Base-by-base conservation (phyloP, 768 basidiomycete species). In the Tylopilus intermedius region DNA sequence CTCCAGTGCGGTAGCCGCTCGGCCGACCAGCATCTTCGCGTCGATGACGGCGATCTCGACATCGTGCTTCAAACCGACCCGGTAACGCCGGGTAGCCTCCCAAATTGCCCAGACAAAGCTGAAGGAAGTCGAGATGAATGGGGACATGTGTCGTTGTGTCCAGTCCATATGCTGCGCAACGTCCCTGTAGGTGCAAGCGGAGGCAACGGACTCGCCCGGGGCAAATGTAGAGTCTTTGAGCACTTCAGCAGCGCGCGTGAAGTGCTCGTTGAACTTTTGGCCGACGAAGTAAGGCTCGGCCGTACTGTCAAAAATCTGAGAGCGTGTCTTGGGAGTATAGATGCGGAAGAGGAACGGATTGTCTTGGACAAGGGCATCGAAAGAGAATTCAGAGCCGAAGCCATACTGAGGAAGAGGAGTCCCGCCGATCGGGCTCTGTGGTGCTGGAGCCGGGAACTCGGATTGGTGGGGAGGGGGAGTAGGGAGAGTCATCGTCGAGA, bases 51-150 rank as follows among this genome's bases (percentile, higher is more conserved):
- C 88, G 56, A 90, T 88, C 65, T 90, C 79, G 27, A 90, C 71
- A 51, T 86, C 81, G 55, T 88, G 85, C 66, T 90, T 90, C 49
- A 88, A 70, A 37, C 82, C 82, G 35, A 75, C 70, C 59, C 83
- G 80, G 62, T 86, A 88, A n/a, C 88, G 80, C 51, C 85, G 74
- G 21, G 85, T 76, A 4, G 87, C 88, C 64, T 90, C 88, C 86
- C 86, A 90, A 35, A 90, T 75, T 8, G 86, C 82, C 88, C 88
- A 90, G 35, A 78, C 79, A 58, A 90, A 86, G 71, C 84, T 89
- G 66, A 90, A 89, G 5, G 88, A 88, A 2, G 86, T 78, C 3
- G 88, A 86, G 41, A 90, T 78, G 55, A 80, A 90, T 5, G 81
- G 75, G 0, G 88, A 90, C 18, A 79, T 74, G 5, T 80, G 72